Evolutionary conservation across 2,329 filamentous ascomycete species (phyloP).

Genomic region (Apiospora hydei): DNA sequence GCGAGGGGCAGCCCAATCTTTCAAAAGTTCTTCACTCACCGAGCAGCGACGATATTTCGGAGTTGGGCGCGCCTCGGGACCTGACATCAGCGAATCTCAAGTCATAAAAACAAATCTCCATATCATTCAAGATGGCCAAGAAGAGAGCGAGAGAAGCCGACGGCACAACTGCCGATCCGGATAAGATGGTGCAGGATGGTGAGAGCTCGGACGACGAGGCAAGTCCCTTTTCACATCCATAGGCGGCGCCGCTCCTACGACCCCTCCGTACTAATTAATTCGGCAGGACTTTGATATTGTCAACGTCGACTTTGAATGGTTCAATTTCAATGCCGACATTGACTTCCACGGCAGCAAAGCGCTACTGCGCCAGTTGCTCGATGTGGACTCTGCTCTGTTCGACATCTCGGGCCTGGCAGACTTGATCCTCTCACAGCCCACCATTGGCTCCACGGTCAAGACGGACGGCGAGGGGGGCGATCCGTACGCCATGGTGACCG

Average conservation of each 20-base stretch:
- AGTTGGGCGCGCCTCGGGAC: conserved; percentile 6
- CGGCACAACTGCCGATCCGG: conserved; percentile 51
- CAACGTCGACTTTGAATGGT: conserved; percentile 98
- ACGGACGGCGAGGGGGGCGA: conserved; percentile 94
- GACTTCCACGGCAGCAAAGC: conserved; percentile 96
- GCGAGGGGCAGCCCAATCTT: conserved; percentile 22
- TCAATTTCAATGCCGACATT: conserved; percentile 87
- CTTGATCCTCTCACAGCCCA: conserved; percentile 84
- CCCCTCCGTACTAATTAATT: neutral
- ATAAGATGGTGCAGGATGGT: conserved; percentile 57
- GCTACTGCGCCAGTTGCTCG: conserved; percentile 89
- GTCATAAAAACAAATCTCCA: conserved; percentile 4
- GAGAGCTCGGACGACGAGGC: conserved; percentile 62
- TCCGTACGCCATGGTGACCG: conserved; percentile 90
- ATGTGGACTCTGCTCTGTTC: conserved; percentile 84
- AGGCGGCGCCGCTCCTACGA: neutral
- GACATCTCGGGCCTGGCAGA: conserved; percentile 88
- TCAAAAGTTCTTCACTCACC: conserved; percentile 23
- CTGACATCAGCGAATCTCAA: conserved; percentile 8
- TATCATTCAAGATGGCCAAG: conserved; percentile 51
- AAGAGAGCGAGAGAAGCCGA: conserved; percentile 58
- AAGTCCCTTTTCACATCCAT: conserved; percentile 20
- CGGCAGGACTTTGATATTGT: conserved; percentile 85
- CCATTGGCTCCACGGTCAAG: conserved; percentile 93
- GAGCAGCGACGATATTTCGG: neutral